Evolutionary conservation across 768 basidiomycete genomes (phyloP), one percentile per base, ranked within the genome.

Genomic region (Pholiota molesta): DNA sequence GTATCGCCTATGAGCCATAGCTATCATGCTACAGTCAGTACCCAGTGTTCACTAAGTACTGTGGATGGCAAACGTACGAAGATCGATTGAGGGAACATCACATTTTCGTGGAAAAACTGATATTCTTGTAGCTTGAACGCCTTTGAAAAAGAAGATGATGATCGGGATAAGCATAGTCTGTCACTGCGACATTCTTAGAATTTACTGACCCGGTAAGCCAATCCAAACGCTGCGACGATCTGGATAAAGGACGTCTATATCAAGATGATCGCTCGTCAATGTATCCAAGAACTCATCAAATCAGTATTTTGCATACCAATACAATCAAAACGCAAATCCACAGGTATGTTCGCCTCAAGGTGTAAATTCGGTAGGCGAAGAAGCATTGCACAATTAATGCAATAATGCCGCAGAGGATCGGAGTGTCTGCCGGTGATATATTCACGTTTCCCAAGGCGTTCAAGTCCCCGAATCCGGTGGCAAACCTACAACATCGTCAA

Each of bases 281-380:
- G 10, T 19, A 39, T 33, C 14, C 5, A 40, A 21, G 21, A 5
- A 33, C 6, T 19, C 14, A 17, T 11, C 21, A 5, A 39, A 37
- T 16, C 11, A 11, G 11, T 4, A 13, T 35, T 8, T 21, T n/a
- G 0, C 44, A 7, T 37, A 65, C 64, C 64, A 65, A 40, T 4
- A 61, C 52, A 14, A 65, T 61, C 10, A 61, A 10, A 44, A 56
- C 29, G 23, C 52, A 65, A 26, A 65, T 51, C 52, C 45, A 59
- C 5, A 49, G 11, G 21, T 55, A 59, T 17, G 64, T 55, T 26
- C 23, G 53, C 8, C 64, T 35, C 2, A 65, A 42, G 4, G 52
- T 58, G 13, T 61, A 68, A 28, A 71, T 65, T 19, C 70, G 62
- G 52, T 67, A 66, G 2, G 65, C 65, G 58, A 67, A 71, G 60